Evolutionary conservation across 371 early-diverging fungal genomes (phyloP).

Genomic region (Conidiobolus incongruus): DNA sequence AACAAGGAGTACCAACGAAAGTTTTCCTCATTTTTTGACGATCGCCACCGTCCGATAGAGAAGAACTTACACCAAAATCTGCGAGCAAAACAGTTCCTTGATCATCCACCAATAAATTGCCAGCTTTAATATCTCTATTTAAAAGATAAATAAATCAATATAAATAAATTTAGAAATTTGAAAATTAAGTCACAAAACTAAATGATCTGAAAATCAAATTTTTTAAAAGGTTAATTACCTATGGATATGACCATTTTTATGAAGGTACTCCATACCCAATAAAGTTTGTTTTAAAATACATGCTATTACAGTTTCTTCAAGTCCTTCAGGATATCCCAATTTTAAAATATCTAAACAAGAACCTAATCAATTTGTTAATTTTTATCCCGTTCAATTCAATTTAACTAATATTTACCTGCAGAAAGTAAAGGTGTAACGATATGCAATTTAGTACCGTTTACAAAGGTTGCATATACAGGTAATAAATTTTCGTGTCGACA

Average conservation of each 20-base stretch:
- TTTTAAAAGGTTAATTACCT: conserved; percentile 7
- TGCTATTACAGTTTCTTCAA: conserved; percentile 61
- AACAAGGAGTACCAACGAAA: conserved; percentile 81
- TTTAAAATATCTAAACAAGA: conserved; percentile 80
- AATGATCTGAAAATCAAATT: not conserved
- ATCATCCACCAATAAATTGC: conserved; percentile 64
- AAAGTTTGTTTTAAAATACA: conserved; percentile 69
- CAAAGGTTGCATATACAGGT: conserved; percentile 63
- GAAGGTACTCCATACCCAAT: conserved; percentile 66
- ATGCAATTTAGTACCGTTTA: conserved; percentile 48
- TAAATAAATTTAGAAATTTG: not conserved
- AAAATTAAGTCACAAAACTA: not conserved
- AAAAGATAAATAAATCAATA: not conserved
- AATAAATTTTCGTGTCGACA: conserved; percentile 69
- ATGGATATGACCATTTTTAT: conserved; percentile 74
- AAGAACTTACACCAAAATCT: conserved; percentile 77
- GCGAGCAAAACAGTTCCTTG: conserved; percentile 65
- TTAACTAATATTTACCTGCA: conserved; percentile 21
- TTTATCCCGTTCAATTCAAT: conserved; percentile 3
- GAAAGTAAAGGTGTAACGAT: conserved; percentile 66
- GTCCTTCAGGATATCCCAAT: conserved; percentile 50
- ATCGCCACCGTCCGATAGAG: conserved; percentile 55
- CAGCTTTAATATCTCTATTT: conserved; percentile 71
- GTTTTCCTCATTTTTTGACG: conserved; percentile 53
- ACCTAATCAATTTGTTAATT: no score